Conservation (phyloP, 106 monocot species). For the Chionographis japonica region DNA sequence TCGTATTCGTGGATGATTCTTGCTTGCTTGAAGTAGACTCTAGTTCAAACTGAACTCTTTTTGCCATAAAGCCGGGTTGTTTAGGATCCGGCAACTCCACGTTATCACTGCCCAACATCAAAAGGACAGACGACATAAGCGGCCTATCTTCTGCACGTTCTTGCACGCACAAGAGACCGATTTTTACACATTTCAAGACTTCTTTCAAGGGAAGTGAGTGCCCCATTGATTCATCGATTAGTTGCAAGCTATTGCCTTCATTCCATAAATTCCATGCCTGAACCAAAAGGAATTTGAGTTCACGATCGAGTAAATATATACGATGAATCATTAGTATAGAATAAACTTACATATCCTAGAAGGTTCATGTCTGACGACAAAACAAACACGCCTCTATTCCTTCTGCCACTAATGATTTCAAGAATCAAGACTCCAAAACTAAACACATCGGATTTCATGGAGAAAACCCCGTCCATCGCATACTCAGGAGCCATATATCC, state of each 20-base stretch:
- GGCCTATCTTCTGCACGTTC: constrained; percentile 15
- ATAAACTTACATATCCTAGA: too few species aligned
- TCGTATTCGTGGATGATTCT: background rate
- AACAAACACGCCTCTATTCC: too few species aligned
- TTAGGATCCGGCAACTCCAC: constrained; percentile 1
- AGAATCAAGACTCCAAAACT: too few species aligned
- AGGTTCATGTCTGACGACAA: too few species aligned
- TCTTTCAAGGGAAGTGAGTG: background rate
- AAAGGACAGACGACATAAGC: constrained; percentile 4
- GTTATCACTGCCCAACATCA: constrained; percentile 13
- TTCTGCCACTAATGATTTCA: too few species aligned
- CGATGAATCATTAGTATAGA: background rate
- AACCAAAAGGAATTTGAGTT: background rate
- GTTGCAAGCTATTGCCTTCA: constrained; percentile 7
- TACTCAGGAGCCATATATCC: too few species aligned
- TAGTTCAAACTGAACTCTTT: background rate
- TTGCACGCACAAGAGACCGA: constrained; percentile 20
- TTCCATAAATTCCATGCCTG: constrained; percentile 19
- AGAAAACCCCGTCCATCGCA: too few species aligned
- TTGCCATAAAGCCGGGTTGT: constrained; percentile 1
- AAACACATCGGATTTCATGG: too few species aligned
- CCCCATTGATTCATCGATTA: constrained; percentile 13
- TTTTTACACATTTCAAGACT: constrained; percentile 12
- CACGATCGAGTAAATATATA: background rate
- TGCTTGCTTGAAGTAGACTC: constrained; percentile 4